Conservation (phyloP, 2,329 filamentous ascomycete species). For the Aspergillus pseudoterreus region DNA sequence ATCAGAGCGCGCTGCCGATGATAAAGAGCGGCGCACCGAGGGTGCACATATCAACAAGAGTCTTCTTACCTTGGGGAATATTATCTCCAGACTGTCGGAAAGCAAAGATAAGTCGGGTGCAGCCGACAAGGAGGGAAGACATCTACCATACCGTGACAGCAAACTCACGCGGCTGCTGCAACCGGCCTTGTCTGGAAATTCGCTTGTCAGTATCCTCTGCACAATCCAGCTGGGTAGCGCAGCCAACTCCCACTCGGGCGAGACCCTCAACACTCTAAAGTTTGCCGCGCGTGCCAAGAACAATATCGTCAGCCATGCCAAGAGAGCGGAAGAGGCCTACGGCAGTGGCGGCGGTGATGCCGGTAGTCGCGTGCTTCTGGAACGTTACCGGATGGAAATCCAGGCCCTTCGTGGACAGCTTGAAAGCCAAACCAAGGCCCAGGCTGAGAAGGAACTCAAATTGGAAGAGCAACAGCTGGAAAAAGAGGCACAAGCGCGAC, state of each 20-base stretch:
- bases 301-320: slow-evolving; percentile 94
- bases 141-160: slow-evolving; percentile 94
- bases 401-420: slow-evolving; percentile 74
- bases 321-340: slow-evolving; percentile 85
- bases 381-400: slow-evolving; percentile 93
- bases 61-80: slow-evolving; percentile 87
- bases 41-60: slow-evolving; percentile 99
- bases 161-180: slow-evolving; percentile 92
- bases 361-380: slow-evolving; percentile 78
- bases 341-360: slow-evolving; percentile 74
- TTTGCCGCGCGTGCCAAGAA: slow-evolving; percentile 97
- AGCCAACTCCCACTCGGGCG: slow-evolving; percentile 71
- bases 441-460: slow-evolving; percentile 58
- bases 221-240: slow-evolving; percentile 85
- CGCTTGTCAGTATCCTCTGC: slow-evolving; percentile 93
- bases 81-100: slow-evolving; percentile 88
- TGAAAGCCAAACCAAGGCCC: slow-evolving; percentile 71
- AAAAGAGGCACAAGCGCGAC: slow-evolving; percentile 76
- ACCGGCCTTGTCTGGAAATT: slow-evolving; percentile 86
- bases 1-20: slow-evolving; percentile 92
- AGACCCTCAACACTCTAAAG: slow-evolving; percentile 94
- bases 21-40: slow-evolving; percentile 88
- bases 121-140: slow-evolving; percentile 80
- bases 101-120: slow-evolving; percentile 74
- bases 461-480: slow-evolving; percentile 72